Evolutionary conservation across 345 rosid genomes (phyloP).

Genomic region (Citrus reticulata): DNA sequence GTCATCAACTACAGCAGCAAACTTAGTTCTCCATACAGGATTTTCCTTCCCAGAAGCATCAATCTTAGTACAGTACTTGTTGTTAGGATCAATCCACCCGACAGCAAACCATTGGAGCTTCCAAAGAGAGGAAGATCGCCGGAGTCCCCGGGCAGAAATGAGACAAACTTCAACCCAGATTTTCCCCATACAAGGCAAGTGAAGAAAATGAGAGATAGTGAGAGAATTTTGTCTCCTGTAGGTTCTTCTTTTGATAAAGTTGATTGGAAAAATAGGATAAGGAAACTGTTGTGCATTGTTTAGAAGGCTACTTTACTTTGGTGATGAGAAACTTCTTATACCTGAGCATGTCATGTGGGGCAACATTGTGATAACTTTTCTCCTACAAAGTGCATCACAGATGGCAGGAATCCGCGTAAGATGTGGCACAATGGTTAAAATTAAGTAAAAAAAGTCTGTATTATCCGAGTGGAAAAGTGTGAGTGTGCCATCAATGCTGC

Average conservation of each 20-base stretch:
- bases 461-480: neutral
- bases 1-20: constrained; percentile 52
- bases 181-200: constrained; percentile 51
- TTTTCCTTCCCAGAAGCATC: constrained; percentile 65
- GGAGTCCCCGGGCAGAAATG: constrained; percentile 76
- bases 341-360: constrained; percentile 7
- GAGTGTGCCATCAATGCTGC: neutral
- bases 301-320: constrained; percentile 27
- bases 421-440: constrained; percentile 2
- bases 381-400: constrained; percentile 22
- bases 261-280: neutral
- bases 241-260: constrained; percentile 19
- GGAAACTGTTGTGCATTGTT: constrained; percentile 2
- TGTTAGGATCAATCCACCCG: constrained; percentile 82
- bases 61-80: constrained; percentile 82
- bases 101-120: constrained; percentile 94
- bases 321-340: neutral
- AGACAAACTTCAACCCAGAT: constrained; percentile 63
- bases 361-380: constrained; percentile 17
- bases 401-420: constrained; percentile 21
- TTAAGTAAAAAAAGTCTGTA: neutral
- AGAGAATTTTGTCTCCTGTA: neutral
- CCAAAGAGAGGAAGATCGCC: constrained; percentile 58
- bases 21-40: constrained; percentile 83
- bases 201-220: constrained; percentile 5